Percentiles rank a stretch among this genome's conserved stretches.
phyloP scores from a whole-genome alignment of 805 yeast genomes.

The Brettanomyces sp. region DNA sequence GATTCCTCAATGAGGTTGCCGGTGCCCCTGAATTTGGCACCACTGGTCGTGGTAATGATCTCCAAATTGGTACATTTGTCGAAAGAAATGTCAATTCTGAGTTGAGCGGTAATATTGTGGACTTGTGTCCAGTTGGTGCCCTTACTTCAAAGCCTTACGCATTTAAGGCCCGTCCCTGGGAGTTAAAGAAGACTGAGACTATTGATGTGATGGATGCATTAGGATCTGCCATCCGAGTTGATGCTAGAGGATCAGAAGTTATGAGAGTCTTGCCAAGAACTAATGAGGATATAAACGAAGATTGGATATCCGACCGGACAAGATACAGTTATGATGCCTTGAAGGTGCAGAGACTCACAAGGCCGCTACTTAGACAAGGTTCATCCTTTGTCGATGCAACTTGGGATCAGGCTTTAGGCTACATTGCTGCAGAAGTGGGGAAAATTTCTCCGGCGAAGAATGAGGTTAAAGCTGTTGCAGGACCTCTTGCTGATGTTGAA shows the following conservation, averaged over 20 bases:
- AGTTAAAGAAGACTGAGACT: conserved; percentile 78
- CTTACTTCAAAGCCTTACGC: conserved; percentile 85
- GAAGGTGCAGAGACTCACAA: conserved; percentile 76
- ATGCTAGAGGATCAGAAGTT: conserved; percentile 78
- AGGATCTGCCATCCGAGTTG: conserved; percentile 78
- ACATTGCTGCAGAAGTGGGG: conserved; percentile 53
- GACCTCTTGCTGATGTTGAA: conserved; percentile 78
- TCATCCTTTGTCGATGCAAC: conserved; percentile 63
- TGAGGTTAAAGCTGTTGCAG: conserved; percentile 75
- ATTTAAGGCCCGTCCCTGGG: conserved; percentile 92
- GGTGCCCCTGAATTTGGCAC: conserved; percentile 90
- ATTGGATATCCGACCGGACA: conserved; percentile 85
- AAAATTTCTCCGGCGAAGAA: conserved; percentile 50
- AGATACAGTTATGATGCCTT: conserved; percentile 81
- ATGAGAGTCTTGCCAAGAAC: conserved; percentile 81
- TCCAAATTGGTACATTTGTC: conserved; percentile 85
- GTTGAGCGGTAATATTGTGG: conserved; percentile 79
- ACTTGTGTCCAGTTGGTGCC: conserved; percentile 89
- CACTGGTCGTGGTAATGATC: conserved; percentile 83
- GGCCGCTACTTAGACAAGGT: conserved; percentile 66
- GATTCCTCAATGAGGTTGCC: conserved; percentile 84
- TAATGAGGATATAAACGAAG: conserved; percentile 82
- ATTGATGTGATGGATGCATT: conserved; percentile 77
- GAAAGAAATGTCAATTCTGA: conserved; percentile 79
- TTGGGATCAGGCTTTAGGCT: conserved; percentile 78